Percentiles rank a stretch among this genome's conserved stretches.
Conservation (phyloP, 805 yeast genomes). For the Saccharomycopsis selenospora region DNA sequence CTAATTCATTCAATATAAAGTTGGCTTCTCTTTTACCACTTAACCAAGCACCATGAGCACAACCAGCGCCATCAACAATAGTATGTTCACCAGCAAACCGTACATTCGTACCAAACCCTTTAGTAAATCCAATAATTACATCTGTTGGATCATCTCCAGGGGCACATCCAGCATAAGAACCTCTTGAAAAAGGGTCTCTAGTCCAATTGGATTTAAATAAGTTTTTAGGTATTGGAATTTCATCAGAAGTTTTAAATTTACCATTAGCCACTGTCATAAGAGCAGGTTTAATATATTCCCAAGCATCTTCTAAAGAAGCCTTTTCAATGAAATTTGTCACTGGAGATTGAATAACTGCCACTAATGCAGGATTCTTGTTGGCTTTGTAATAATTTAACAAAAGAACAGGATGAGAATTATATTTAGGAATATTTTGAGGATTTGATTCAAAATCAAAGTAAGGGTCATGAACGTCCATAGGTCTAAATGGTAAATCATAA, state of each 20-base stretch:
- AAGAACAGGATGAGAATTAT: slow-evolving; percentile 54
- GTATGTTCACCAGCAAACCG: slow-evolving; percentile 94
- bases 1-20: slow-evolving; percentile 27
- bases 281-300: slow-evolving; percentile 53
- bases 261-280: slow-evolving; percentile 28
- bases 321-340: slow-evolving; percentile 52
- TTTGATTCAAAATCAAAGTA: slow-evolving; percentile 23
- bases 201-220: slow-evolving; percentile 68
- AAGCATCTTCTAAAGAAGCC: slow-evolving; percentile 37
- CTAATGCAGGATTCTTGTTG: slow-evolving; percentile 44
- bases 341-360: slow-evolving; percentile 66
- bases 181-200: slow-evolving; percentile 65
- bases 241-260: slow-evolving; percentile 23
- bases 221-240: slow-evolving; percentile 34
- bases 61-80: slow-evolving; percentile 78
- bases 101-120: slow-evolving; percentile 46
- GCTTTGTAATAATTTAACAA: slow-evolving; percentile 53
- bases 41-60: slow-evolving; percentile 85
- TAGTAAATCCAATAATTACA: slow-evolving; percentile 50
- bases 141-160: slow-evolving; percentile 67
- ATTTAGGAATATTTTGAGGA: slow-evolving; percentile 28
- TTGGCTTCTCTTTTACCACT: slow-evolving; percentile 60
- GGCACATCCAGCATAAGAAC: slow-evolving; percentile 70
- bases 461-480: slow-evolving; percentile 12
- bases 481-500: slow-evolving; percentile 4